Conservation (phyloP, 2,329 filamentous ascomycete species). For the Phaeoacremonium minimum region DNA sequence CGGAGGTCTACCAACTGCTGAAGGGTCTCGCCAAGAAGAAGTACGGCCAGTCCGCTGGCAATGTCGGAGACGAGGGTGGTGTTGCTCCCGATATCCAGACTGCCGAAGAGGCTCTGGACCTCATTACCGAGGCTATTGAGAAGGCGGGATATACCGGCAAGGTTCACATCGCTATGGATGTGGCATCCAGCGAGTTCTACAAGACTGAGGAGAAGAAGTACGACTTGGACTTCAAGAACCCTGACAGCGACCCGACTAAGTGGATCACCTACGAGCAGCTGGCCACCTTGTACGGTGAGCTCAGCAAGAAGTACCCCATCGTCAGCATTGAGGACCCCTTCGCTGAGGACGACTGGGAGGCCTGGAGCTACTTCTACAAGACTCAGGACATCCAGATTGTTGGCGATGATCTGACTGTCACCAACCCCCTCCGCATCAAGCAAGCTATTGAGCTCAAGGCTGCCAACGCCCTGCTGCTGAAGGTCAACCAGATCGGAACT, state of each 20-base stretch:
- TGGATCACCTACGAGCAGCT: constrained; percentile 99
- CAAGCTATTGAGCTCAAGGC: constrained; percentile 99
- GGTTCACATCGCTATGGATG: constrained; percentile 98
- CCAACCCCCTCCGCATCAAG: constrained; percentile 98
- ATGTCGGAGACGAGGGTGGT: constrained; percentile 99
- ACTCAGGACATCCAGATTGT: constrained; percentile 98
- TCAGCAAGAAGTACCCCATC: constrained; percentile 95
- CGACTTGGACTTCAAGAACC: constrained; percentile 99
- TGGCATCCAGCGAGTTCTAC: constrained; percentile 99
- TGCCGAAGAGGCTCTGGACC: constrained; percentile 90
- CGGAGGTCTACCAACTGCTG: constrained; percentile 97
- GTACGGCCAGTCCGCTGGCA: constrained; percentile 98
- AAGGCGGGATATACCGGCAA: constrained; percentile 91
- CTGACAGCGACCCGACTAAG: constrained; percentile 90
- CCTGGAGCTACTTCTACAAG: constrained; percentile 99
- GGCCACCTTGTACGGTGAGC: constrained; percentile 81
- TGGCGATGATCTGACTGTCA: constrained; percentile 97
- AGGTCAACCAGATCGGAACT: constrained; percentile 99
- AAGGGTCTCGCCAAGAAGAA: constrained; percentile 98
- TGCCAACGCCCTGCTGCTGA: constrained; percentile 95
- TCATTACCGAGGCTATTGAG: constrained; percentile 93
- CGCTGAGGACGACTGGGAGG: constrained; percentile 99
- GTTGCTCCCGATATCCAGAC: constrained; percentile 98
- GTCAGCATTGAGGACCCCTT: constrained; percentile 99
- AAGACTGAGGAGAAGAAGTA: constrained; percentile 98